phyloP scores from a whole-genome alignment of 352 stramenopile species.

The Blastocystis sp. region DNA sequence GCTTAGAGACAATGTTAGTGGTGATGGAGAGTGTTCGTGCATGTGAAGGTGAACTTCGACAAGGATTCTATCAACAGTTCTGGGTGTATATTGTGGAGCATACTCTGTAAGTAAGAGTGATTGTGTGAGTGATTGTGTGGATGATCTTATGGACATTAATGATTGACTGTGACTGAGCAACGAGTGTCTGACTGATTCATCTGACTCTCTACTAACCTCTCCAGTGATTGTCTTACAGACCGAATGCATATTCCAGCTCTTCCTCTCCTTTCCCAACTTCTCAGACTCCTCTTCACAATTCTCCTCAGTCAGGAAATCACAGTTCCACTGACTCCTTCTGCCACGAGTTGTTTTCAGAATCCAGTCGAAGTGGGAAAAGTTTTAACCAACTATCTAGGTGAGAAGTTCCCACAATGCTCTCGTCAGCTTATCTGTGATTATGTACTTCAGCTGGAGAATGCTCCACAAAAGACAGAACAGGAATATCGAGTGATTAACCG shows the following conservation, averaged over 20 bases:
- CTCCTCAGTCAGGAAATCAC: slow-evolving; percentile 89
- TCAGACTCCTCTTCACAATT: slow-evolving; percentile 93
- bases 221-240: slow-evolving; percentile 79
- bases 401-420: slow-evolving; percentile 90
- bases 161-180: too few relatives aligned
- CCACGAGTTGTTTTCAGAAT: slow-evolving; percentile 80
- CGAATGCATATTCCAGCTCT: slow-evolving; percentile 96
- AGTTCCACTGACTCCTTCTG: slow-evolving; percentile 82
- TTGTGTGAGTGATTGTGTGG: too few relatives aligned
- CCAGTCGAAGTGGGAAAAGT: neutral
- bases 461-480: slow-evolving; percentile 92
- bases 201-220: too few relatives aligned
- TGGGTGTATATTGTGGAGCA: slow-evolving; percentile 79
- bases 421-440: slow-evolving; percentile 84
- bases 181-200: too few relatives aligned
- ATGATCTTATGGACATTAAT: too few relatives aligned
- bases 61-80: slow-evolving; percentile 95
- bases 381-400: slow-evolving; percentile 82
- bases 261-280: slow-evolving; percentile 90
- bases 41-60: slow-evolving; percentile 80
- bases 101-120: slow-evolving; percentile 59
- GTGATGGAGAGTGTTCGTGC: slow-evolving; percentile 83
- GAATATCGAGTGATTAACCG: slow-evolving; percentile 93
- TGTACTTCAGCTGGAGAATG: slow-evolving; percentile 89
- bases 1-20: slow-evolving; percentile 62